Percentiles rank a stretch among this genome's conserved stretches.
Conservation (phyloP, 805 yeast genomes). For the Nakazawaea molendinolei region DNA sequence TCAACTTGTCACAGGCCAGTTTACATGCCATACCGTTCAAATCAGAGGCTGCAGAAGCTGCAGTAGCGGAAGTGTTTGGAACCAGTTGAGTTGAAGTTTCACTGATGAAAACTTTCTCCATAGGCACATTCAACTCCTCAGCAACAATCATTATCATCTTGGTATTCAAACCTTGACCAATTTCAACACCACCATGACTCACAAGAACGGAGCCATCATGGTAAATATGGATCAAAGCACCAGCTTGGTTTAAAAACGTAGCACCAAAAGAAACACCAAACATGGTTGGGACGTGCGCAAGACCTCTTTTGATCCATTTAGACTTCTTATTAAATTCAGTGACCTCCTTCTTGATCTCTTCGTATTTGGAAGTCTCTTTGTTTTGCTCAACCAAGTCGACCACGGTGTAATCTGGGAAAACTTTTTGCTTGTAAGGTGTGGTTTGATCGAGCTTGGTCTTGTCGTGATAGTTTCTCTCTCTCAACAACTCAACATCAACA, state of each 20-base stretch:
- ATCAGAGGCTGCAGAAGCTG: constrained; percentile 43
- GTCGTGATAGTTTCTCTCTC: constrained; percentile 31
- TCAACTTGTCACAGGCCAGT: constrained; percentile 38
- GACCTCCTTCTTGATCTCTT: constrained; percentile 27
- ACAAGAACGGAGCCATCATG: constrained; percentile 39
- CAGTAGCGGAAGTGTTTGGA: constrained; percentile 42
- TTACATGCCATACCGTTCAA: constrained; percentile 44
- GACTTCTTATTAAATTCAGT: constrained; percentile 31
- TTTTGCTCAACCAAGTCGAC: constrained; percentile 29
- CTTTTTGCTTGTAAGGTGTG: constrained; percentile 34
- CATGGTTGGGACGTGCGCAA: constrained; percentile 39
- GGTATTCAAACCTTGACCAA: constrained; percentile 43
- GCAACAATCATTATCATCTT: constrained; percentile 44
- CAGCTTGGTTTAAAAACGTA: constrained; percentile 38
- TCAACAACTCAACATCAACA: constrained; percentile 31
- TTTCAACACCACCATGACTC: constrained; percentile 43
- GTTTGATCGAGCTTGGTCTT: constrained; percentile 17
- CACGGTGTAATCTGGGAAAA: constrained; percentile 34
- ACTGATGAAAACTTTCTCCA: constrained; percentile 33
- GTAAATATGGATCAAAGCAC: constrained; percentile 39
- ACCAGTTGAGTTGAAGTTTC: constrained; percentile 42
- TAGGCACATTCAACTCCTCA: constrained; percentile 32
- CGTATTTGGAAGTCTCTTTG: constrained; percentile 28
- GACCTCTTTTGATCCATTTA: constrained; percentile 40
- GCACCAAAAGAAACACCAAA: constrained; percentile 44